A percentile compares a stretch with the other conserved stretches of the same genome.
phyloP scores from a whole-genome alignment of 1,284 basidiomycete genomes.

The Termitomyces sp. region DNA sequence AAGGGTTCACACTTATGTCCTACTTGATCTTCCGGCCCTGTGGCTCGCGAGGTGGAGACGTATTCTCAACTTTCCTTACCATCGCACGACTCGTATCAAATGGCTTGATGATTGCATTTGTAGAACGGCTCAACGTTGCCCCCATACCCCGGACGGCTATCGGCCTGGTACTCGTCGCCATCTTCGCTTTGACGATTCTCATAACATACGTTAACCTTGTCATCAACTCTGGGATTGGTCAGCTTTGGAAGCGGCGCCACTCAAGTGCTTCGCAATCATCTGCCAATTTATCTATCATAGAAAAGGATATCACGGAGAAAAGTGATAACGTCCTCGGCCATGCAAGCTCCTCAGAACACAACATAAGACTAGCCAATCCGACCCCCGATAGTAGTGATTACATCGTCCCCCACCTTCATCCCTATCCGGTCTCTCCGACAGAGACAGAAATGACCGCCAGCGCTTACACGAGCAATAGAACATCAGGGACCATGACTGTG shows the following conservation, averaged over 20 bases:
- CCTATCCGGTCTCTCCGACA: slow-evolving; percentile 40
- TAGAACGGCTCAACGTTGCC: slow-evolving; percentile 50
- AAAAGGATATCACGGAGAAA: slow-evolving; percentile 29
- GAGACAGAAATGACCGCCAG: slow-evolving; percentile 28
- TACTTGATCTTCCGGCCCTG: slow-evolving; percentile 54
- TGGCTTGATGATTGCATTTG: slow-evolving; percentile 64
- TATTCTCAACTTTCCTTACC: slow-evolving; percentile 61
- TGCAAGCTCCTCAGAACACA: slow-evolving; percentile 16
- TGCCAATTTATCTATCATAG: slow-evolving; percentile 26
- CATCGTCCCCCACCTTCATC: slow-evolving; percentile 35
- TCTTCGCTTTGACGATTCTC: slow-evolving; percentile 56
- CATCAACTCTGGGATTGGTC: slow-evolving; percentile 25
- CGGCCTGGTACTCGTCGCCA: slow-evolving; percentile 58
- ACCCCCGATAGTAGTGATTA: slow-evolving; percentile 45
- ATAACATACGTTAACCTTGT: slow-evolving; percentile 57
- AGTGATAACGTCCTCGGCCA: slow-evolving; percentile 13
- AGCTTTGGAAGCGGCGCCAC: slow-evolving; percentile 23
- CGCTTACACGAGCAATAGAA: slow-evolving; percentile 23
- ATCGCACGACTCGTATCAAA: slow-evolving; percentile 59
- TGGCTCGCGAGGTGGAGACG: slow-evolving; percentile 51
- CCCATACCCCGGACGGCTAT: slow-evolving; percentile 75
- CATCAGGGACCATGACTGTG: slow-evolving; percentile 30
- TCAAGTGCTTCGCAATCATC: slow-evolving; percentile 11
- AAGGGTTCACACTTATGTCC: slow-evolving; percentile 53
- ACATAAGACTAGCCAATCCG: slow-evolving; percentile 45